Conservation (phyloP, 2,329 filamentous ascomycete genomes). For the Cercospora berteroae region DNA sequence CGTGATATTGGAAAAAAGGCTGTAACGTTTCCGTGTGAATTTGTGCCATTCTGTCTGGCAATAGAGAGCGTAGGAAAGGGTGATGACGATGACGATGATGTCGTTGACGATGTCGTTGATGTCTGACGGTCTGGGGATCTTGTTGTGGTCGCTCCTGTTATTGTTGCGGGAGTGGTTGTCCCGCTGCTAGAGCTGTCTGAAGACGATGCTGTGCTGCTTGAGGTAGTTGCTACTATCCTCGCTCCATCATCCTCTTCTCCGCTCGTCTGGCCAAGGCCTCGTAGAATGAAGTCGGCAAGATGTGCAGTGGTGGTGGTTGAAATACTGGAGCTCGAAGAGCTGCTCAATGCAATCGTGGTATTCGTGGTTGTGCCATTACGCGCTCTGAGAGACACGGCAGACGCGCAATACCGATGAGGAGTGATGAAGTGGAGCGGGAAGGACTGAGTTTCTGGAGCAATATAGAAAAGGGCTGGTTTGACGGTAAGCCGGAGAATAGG, state of each 20-base stretch:
- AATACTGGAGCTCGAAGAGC: background rate
- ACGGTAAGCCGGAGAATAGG: background rate
- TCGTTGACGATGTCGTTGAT: background rate
- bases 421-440: background rate
- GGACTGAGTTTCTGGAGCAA: background rate
- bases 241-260: background rate
- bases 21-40: background rate
- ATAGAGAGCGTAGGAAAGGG: background rate
- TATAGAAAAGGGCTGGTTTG: background rate
- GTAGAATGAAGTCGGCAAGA: background rate
- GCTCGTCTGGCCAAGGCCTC: background rate
- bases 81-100: background rate
- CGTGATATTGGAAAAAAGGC: background rate
- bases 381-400: background rate
- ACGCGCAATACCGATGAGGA: background rate
- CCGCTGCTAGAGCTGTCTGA: background rate
- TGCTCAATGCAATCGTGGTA: background rate
- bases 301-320: background rate
- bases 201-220: background rate
- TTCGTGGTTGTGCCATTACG: background rate
- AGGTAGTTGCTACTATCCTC: background rate
- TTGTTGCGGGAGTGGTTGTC: background rate
- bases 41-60: background rate
- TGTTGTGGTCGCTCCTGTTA: background rate
- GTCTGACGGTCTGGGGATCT: background rate